phyloP scores from a whole-genome alignment of 805 yeast species.

The Candida corydali region DNA sequence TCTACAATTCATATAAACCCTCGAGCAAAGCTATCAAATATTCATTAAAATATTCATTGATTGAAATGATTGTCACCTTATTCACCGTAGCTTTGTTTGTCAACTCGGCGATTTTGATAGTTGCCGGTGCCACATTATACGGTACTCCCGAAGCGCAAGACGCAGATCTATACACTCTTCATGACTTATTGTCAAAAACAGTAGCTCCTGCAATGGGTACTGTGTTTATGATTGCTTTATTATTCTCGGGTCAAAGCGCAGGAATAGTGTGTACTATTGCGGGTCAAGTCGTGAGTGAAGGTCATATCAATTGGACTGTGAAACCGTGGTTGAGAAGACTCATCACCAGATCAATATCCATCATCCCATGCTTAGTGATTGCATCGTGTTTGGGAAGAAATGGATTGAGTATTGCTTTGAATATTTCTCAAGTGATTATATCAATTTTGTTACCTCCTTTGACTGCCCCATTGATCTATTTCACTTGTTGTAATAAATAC shows the following conservation, averaged over 20 bases:
- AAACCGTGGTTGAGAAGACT: constrained; percentile 79
- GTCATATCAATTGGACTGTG: constrained; percentile 77
- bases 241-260: constrained; percentile 85
- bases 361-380: constrained; percentile 75
- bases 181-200: constrained; percentile 53
- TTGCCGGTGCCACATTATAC: constrained; percentile 75
- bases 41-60: constrained; percentile 66
- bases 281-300: constrained; percentile 90
- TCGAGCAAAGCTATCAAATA: constrained; percentile 67
- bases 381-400: constrained; percentile 66
- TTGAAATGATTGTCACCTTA: constrained; percentile 67
- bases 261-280: constrained; percentile 92
- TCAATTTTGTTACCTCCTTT: constrained; percentile 80
- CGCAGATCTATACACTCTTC: constrained; percentile 81
- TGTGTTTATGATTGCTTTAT: constrained; percentile 76
- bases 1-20: constrained; percentile 56
- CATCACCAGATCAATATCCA: constrained; percentile 71
- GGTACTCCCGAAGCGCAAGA: constrained; percentile 67
- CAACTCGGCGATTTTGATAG: constrained; percentile 76
- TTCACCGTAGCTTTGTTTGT: constrained; percentile 82
- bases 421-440: constrained; percentile 81
- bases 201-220: constrained; percentile 79
- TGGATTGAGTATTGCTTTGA: constrained; percentile 70
- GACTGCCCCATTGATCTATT: constrained; percentile 79
- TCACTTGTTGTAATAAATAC: constrained; percentile 64